Base-by-base conservation (phyloP, 2,329 filamentous ascomycete species). In the Ophiocordyceps camponoti-saundersi region DNA sequence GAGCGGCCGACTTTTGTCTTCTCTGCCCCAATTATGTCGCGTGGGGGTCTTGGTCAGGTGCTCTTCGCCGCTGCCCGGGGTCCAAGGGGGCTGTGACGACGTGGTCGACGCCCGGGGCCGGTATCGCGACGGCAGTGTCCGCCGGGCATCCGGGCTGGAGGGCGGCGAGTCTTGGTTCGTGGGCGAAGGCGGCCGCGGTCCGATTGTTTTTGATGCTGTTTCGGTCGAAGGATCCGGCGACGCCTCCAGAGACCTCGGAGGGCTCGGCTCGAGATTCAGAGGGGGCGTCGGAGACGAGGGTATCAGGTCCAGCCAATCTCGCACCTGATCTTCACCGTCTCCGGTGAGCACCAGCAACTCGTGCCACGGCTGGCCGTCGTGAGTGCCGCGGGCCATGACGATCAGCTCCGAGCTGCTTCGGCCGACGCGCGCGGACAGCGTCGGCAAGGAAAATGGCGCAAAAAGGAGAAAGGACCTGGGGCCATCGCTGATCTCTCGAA, bases 271-370 rank as follows among this genome's bases (percentile, higher is more conserved):
- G 10, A 58, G 56, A 44, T 63, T 58, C 21, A 56, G 50, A 0
- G 73, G 72, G 2, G 75, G 71, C 12, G 73, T 57, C 1, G 74
- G 74, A 23, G 57, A 61, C 40, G 65, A 64, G 16, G 73, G 73
- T 2, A 96, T 67, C 63, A 95, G 85, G 39, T 84, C 75, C 36
- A 95, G 69, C 92, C 92, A 98, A 62, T 96, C 92, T 16, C 76
- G 67, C 6, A 82, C 79, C 49, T 88, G 79, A 48, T 85, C 80
- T 51, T 88, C 81, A 57, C 85, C 78, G 46, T 89, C 82, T 3
- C 84, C 78, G 11, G 72, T 75, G 16, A 96, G 69, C n/a, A 78
- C 81, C 49, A 96, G 68, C 7, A 94, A 68, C 63, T 98, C 89
- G 51, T 80, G 80, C 89, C 90, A 96, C 52, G 84, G 78, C 46